These are phyloP conservation scores for Epichloe sylvatica DNA, from an alignment of 2,329 filamentous ascomycete species.

Conservation along the genomic window DNA sequence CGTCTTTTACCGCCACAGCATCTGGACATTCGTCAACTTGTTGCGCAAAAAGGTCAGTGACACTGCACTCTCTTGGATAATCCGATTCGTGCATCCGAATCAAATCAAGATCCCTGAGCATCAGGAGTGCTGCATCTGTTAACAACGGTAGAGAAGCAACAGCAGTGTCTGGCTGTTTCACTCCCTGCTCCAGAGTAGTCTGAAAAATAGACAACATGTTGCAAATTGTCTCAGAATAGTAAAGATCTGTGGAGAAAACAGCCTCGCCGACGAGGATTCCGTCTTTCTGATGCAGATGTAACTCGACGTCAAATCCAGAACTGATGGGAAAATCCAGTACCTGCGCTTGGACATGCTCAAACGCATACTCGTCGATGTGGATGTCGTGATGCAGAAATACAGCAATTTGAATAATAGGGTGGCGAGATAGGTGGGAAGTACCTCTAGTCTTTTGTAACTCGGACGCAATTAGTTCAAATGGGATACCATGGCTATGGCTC, in stretches of 20 bases:
- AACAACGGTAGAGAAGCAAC: background rate
- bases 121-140: background rate
- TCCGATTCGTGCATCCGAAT: background rate
- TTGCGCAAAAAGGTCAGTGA: background rate
- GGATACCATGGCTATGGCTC: background rate
- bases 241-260: background rate
- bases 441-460: background rate
- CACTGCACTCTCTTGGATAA: conserved; percentile 1
- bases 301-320: background rate
- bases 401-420: background rate
- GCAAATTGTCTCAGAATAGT: background rate
- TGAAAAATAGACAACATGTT: background rate
- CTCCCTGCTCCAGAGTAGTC: background rate
- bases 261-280: background rate
- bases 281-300: background rate
- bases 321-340: background rate
- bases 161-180: background rate
- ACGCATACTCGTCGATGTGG: background rate
- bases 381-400: background rate
- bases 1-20: conserved; percentile 1
- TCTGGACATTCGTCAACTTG: background rate
- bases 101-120: background rate
- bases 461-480: background rate
- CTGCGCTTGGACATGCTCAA: background rate
- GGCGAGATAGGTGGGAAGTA: background rate